Evolutionary conservation across 208 protist genomes (phyloP).

Genomic region (Blastocrithidia nonstop): DNA sequence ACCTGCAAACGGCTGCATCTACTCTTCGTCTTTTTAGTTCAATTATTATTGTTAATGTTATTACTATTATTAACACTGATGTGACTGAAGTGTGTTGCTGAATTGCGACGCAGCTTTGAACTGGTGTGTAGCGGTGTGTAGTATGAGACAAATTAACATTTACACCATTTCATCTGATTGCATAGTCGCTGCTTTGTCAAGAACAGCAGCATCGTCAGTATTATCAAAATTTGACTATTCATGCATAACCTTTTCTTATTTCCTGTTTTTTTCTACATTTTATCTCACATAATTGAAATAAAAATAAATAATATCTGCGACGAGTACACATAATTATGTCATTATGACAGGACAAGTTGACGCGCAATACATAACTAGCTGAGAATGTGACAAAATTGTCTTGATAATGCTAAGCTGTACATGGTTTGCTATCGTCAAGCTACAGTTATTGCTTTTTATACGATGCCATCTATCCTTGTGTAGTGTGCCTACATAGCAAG

Average conservation of each 20-base stretch:
- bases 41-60: slow-evolving; percentile 1
- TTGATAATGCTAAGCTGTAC: slow-evolving; percentile 9
- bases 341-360: slow-evolving; percentile 36
- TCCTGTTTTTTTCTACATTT: no score
- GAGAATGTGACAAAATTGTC: slow-evolving; percentile 6
- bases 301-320: slow-evolving; percentile 44
- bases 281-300: slow-evolving; percentile 2
- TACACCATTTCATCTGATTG: no score
- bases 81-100: no score
- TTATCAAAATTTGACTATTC: no score
- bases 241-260: no score
- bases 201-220: no score
- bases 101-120: no score
- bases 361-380: slow-evolving; percentile 8
- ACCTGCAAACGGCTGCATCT: neutral
- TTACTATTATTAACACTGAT: neutral
- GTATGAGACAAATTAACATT: no score
- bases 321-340: slow-evolving; percentile 22
- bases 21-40: slow-evolving; percentile 6
- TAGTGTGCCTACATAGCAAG: slow-evolving; percentile 56
- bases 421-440: slow-evolving; percentile 3
- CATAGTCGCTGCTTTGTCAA: no score
- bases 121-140: no score
- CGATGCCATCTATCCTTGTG: slow-evolving; percentile 14
- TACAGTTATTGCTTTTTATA: slow-evolving; percentile 21